Conservation (phyloP, 2,329 filamentous ascomycete species). For the Cladosporium sp. region DNA sequence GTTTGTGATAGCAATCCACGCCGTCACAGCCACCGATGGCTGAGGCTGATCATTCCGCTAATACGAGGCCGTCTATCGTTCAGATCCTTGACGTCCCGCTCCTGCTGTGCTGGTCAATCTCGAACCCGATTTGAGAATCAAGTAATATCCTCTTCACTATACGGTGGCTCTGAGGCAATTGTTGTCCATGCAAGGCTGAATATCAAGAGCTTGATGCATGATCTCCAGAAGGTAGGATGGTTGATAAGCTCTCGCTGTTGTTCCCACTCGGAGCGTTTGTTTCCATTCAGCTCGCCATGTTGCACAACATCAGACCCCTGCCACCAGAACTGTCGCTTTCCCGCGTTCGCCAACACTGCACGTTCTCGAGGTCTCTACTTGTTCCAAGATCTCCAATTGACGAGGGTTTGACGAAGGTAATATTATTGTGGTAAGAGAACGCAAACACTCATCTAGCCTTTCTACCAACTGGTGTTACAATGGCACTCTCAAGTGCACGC, state of each 20-base stretch:
- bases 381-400: not conserved
- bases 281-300: not conserved
- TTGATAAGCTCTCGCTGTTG: not conserved
- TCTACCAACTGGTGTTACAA: not conserved
- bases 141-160: too few species aligned
- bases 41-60: not conserved
- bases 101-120: not conserved
- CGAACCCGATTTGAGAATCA: too few species aligned
- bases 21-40: not conserved
- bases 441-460: not conserved
- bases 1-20: not conserved
- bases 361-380: not conserved
- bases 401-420: not conserved
- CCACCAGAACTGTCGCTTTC: not conserved
- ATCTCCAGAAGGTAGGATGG: not conserved
- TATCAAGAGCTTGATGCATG: not conserved
- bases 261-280: too few species aligned
- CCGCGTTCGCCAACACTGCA: not conserved
- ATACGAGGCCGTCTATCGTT: not conserved
- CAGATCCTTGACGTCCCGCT: not conserved
- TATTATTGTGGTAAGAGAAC: not conserved
- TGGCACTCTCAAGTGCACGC: not conserved
- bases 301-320: not conserved
- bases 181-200: not conserved
- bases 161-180: too few species aligned